A percentile compares a stretch with the other conserved stretches of the same genome.
Conservation (phyloP, 805 yeast species). For the Candida hungchunana region DNA sequence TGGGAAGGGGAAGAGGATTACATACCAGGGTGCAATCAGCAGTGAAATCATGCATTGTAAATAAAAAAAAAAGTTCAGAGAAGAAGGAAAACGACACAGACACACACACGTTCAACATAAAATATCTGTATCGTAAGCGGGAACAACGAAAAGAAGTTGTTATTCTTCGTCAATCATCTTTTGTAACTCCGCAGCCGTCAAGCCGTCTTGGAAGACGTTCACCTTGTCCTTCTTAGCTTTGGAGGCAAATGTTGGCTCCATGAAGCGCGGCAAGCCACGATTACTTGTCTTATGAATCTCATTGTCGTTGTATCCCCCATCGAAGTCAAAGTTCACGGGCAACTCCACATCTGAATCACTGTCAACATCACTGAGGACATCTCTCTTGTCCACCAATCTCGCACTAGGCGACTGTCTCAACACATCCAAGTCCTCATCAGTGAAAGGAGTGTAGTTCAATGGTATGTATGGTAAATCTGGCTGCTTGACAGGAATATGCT, state of each 20-base stretch:
- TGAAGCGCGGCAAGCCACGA: constrained; percentile 18
- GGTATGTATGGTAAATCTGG: constrained; percentile 42
- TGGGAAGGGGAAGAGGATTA: constrained; percentile 6
- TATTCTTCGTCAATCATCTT: constrained; percentile 21
- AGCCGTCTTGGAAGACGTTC: constrained; percentile 19
- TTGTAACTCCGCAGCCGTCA: constrained; percentile 20
- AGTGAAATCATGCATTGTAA: constrained; percentile 21
- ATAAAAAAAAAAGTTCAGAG: background rate
- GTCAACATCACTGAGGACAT: constrained; percentile 8
- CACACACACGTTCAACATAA: no score
- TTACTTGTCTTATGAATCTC: constrained; percentile 11
- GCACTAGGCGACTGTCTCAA: constrained; percentile 24
- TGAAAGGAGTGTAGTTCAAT: constrained; percentile 38
- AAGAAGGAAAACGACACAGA: no score
- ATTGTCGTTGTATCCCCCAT: constrained; percentile 26
- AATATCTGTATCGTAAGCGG: no score
- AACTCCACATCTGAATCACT: constrained; percentile 15
- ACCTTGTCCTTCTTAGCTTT: constrained; percentile 14
- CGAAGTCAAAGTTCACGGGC: constrained; percentile 26
- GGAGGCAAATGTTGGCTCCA: constrained; percentile 27
- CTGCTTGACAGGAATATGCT: constrained; percentile 38
- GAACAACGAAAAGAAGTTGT: background rate
- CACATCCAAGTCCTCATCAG: constrained; percentile 28
- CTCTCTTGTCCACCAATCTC: constrained; percentile 14
- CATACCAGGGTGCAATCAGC: constrained; percentile 39